A percentile compares a stretch with the other conserved stretches of the same genome.
These are phyloP conservation scores for Rhodamnia rubescens DNA, from an alignment of 345 rosid genomes.

Conservation along the genomic window DNA sequence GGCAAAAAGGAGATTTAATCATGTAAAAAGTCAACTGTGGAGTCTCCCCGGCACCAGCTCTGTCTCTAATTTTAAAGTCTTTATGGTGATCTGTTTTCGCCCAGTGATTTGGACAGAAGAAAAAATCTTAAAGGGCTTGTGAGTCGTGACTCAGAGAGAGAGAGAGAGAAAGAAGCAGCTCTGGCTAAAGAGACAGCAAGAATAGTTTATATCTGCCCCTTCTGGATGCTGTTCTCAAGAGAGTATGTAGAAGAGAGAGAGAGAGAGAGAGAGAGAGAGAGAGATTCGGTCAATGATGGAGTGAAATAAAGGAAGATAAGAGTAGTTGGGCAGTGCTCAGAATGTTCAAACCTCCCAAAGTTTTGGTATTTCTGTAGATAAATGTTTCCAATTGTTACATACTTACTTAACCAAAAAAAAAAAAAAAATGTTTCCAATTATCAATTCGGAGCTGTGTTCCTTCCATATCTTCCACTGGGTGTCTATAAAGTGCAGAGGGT, in stretches of 20 bases:
- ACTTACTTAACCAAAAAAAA: too few relatives aligned
- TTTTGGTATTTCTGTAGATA: background rate
- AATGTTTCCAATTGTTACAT: background rate
- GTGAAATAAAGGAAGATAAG: background rate
- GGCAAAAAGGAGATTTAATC: background rate
- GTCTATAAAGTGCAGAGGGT: background rate
- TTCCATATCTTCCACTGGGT: background rate
- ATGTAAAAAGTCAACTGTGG: background rate
- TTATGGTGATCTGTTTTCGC: background rate
- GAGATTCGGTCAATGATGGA: background rate
- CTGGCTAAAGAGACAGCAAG: background rate
- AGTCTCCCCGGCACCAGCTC: background rate
- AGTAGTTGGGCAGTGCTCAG: background rate
- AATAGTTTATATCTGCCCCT: background rate
- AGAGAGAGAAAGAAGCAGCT: background rate
- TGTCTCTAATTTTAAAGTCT: background rate
- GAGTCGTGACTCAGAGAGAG: background rate
- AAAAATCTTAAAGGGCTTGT: background rate
- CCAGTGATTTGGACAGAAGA: background rate
- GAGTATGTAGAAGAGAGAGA: background rate
- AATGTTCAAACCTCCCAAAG: background rate
- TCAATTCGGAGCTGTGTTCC: background rate
- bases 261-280: background rate
- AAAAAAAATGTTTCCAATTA: too few relatives aligned
- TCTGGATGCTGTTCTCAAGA: background rate